Evolutionary conservation across 2,329 filamentous ascomycete genomes (phyloP), one percentile per base, ranked within the genome.

Genomic region (Cladosporium sp.): DNA sequence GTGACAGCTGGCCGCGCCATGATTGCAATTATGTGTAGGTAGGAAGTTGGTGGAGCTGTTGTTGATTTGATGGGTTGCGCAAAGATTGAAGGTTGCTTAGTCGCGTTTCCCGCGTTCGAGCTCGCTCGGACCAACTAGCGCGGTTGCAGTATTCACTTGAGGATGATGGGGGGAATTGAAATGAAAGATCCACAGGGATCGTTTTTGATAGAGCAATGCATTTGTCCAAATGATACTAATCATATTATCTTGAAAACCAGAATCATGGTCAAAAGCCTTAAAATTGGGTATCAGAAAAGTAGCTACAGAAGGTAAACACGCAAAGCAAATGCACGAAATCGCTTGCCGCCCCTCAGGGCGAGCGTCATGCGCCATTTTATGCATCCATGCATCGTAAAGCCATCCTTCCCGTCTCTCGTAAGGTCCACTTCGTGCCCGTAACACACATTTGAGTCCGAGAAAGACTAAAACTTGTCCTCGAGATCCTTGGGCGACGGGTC

Each of bases 401-500:
- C 35, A 44, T 49, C 29, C 28, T 12, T 29, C 11, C 18, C 52
- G 12, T 33, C 29, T 33, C 52, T n/a, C 31, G 16, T 29, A 18
- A 33, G 12, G 8, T 21, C 26, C 52, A 7, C n/a, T 8, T 46
- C n/a, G 3, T 46, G 8, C n/a, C 40, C n/a, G 10, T 46, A 23
- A 21, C 3, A 11, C 7, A 46, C 40, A 46, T n/a, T 2, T 46
- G 10, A 46, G 2, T n/a, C 18, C n/a, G 40, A 46, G 18, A 21
- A 46, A 23, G 29, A 55, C 29, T 55, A 55, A 10, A 55, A 76
- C 46, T 92, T 90, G 80, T 96, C 96, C 76, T 98, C 94, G 77
- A 94, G 79, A 74, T 99, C 95, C 83, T 99, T 99, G 55, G 95
- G 94, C 66, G 90, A 91, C 53, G 95, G 95, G 77, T 99, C 95